phyloP scores from a whole-genome alignment of 805 yeast genomes.

The Candida loeiensis region DNA sequence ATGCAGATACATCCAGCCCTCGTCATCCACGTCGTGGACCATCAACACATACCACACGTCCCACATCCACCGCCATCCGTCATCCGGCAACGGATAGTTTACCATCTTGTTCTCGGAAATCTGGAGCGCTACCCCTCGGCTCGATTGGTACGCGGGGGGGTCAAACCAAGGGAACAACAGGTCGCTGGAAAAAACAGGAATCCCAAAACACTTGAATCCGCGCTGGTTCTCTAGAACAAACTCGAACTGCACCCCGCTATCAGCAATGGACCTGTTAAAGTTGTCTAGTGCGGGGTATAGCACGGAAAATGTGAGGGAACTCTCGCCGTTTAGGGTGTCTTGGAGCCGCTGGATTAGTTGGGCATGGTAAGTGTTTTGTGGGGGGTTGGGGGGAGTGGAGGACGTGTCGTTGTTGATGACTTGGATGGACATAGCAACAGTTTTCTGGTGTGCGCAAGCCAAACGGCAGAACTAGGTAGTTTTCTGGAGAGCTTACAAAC shows the following conservation, averaged over 20 bases:
- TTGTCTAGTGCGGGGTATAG: slow-evolving; percentile 7
- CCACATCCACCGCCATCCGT: slow-evolving; percentile 68
- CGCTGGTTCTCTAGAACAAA: slow-evolving; percentile 52
- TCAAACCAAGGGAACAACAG: slow-evolving; percentile 48
- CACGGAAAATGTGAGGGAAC: slow-evolving; percentile 8
- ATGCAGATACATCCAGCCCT: slow-evolving; percentile 77
- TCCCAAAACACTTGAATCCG: slow-evolving; percentile 50
- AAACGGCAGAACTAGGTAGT: too few relatives aligned
- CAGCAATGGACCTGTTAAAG: slow-evolving; percentile 10
- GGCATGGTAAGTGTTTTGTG: slow-evolving; percentile 2
- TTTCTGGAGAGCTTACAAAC: too few relatives aligned
- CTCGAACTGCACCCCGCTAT: slow-evolving; percentile 26
- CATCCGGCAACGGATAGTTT: slow-evolving; percentile 51
- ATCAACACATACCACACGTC: slow-evolving; percentile 69
- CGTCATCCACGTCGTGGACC: slow-evolving; percentile 71
- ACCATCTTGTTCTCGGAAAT: slow-evolving; percentile 20
- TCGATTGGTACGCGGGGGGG: slow-evolving; percentile 47
- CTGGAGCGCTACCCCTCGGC: slow-evolving; percentile 37
- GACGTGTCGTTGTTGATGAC: not conserved
- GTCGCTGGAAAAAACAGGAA: slow-evolving; percentile 45
- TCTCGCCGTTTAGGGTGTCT: slow-evolving; percentile 5
- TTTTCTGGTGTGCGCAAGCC: too few relatives aligned
- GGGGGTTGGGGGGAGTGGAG: not conserved
- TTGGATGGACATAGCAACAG: not conserved
- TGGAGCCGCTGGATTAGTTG: slow-evolving; percentile 4